phyloP scores from a whole-genome alignment of 768 basidiomycete genomes.

The Tulasnella sp. region DNA sequence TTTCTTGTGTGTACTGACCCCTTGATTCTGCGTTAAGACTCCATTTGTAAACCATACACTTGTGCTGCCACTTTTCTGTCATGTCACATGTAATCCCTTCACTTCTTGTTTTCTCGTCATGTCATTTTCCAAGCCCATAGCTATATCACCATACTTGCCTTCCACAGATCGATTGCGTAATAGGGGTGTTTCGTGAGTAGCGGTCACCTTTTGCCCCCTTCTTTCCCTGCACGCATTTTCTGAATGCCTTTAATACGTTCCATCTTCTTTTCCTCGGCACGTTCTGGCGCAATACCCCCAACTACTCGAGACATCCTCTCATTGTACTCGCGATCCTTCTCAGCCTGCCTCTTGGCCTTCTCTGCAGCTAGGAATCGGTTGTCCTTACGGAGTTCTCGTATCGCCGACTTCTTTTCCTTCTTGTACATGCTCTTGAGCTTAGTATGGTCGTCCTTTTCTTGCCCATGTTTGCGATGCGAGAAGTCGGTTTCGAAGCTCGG shows the following conservation, averaged over 20 bases:
- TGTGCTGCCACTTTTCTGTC: too few species aligned
- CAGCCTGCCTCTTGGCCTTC: slow-evolving; percentile 70
- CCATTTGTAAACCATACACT: too few species aligned
- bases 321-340: slow-evolving; percentile 75
- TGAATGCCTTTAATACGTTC: slow-evolving; percentile 71
- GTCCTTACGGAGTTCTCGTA: slow-evolving; percentile 92
- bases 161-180: too few species aligned
- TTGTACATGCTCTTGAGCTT: slow-evolving; percentile 86
- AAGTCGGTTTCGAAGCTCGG: slow-evolving; percentile 80
- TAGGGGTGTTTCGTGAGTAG: too few species aligned
- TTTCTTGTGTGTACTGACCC: too few species aligned
- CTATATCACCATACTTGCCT: too few species aligned
- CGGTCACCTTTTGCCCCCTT: slow-evolving; percentile 20
- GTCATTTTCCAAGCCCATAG: too few species aligned
- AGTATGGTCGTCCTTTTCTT: slow-evolving; percentile 88
- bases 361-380: slow-evolving; percentile 84
- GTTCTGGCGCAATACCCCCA: slow-evolving; percentile 56
- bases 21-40: too few species aligned
- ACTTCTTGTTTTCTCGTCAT: too few species aligned
- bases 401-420: slow-evolving; percentile 93
- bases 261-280: slow-evolving; percentile 91
- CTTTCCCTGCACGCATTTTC: slow-evolving; percentile 67
- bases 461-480: slow-evolving; percentile 63
- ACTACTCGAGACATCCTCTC: slow-evolving; percentile 71
- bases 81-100: too few species aligned